phyloP scores from a whole-genome alignment of 495 filamentous ascomycete species.

The Bombardia bombarda region DNA sequence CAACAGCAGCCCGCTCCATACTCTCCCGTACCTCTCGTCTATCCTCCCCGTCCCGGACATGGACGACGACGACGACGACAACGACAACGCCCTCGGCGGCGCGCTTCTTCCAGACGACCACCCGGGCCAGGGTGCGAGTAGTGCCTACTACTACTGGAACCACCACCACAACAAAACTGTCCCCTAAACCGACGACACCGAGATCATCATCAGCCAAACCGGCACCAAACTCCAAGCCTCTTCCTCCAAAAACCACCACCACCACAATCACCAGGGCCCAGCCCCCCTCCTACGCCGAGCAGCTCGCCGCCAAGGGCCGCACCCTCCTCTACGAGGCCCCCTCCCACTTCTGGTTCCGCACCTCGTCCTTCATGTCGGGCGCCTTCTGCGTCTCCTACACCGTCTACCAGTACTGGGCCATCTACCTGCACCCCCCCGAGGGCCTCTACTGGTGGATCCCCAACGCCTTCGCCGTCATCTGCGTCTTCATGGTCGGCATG shows the following conservation, averaged over 20 bases:
- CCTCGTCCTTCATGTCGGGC: constrained; percentile 47
- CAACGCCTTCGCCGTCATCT: constrained; percentile 33
- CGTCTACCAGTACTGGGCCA: constrained; percentile 44
- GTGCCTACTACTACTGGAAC: too few species aligned
- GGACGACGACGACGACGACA: too few species aligned
- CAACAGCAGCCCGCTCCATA: not conserved
- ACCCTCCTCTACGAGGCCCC: constrained; percentile 54
- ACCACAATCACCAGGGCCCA: constrained; percentile 1
- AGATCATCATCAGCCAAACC: too few species aligned
- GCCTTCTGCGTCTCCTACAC: constrained; percentile 52
- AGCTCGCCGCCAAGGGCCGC: constrained; percentile 34
- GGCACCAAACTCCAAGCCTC: not conserved
- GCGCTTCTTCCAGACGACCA: not conserved
- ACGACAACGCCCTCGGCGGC: not conserved
- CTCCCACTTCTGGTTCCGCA: constrained; percentile 50
- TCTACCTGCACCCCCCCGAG: constrained; percentile 33
- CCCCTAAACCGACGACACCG: not conserved
- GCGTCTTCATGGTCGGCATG: constrained; percentile 34
- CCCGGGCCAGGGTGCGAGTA: too few species aligned
- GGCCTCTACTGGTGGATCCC: constrained; percentile 36
- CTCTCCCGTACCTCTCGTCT: not conserved
- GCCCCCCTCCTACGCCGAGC: constrained; percentile 28
- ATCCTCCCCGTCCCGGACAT: not conserved
- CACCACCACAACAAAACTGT: not conserved
- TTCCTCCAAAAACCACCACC: not conserved